Base-by-base conservation (phyloP, 352 stramenopile genomes). In the Achlya hypogyna region DNA sequence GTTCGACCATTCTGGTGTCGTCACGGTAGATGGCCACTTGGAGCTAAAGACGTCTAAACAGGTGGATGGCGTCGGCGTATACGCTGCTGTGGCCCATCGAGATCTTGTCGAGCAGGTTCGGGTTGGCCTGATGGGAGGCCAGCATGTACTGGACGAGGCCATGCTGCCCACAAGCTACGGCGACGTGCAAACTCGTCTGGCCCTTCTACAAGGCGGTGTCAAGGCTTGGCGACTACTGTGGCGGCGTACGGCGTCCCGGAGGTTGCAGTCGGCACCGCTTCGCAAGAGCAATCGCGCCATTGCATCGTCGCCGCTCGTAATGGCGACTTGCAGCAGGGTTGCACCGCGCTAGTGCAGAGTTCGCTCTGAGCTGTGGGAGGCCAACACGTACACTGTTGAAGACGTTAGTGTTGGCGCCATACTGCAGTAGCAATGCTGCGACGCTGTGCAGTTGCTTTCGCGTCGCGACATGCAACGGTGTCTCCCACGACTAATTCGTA, bases 381-480 rank as follows among this genome's bases (percentile, higher is more conserved):
- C 6, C 38, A 9, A 3, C 2, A 18, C 38, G 6, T 56, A 56
- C 49, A 9, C 8, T 56, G 49, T 56, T n/a, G 8, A 56, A 56
- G 25, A 56, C 49, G 31, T 56, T 56, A n/a, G 49, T 16, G 31
- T 56, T 56, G 49, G 49, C 49, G 31, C 49, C 49, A 20, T 56
- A 56, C 6, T 56, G 25, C 6, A 56, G 8, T 3, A 56, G 8
- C 2, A 56, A n/a, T 1, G 25, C 2, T 1, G n/a, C 31, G 1
- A 56, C 8, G 31, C 49, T 16, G 49, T 35, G 31, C 6, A 27
- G 10, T 56, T 56, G 25, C 31, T 56, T 56, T 12, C 49, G 49
- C 6, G 49, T n/a, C 16, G 49, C 49, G 31, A 56, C 8, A 20
- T 56, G 49, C 25, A 56, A 9, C 2, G 49, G 49, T 56, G 49